These are phyloP conservation scores for Solanum hybrid DNA, from an alignment of 305 asterid genomes.

Conservation along the genomic window DNA sequence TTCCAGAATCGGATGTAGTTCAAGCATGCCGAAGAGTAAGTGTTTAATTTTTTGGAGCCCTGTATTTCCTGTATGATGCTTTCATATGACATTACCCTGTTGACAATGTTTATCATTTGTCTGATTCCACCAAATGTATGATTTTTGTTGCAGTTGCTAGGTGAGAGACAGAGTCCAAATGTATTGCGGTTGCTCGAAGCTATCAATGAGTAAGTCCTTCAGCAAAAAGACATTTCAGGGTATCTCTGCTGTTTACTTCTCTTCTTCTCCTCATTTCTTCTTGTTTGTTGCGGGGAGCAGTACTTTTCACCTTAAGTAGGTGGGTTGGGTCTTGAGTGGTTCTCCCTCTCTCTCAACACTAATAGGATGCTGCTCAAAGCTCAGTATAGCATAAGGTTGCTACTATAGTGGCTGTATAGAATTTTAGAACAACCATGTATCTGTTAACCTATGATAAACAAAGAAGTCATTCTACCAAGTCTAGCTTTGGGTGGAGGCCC, in stretches of 20 bases:
- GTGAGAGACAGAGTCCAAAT: conserved; percentile 88
- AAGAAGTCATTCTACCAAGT: background rate
- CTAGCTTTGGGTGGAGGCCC: background rate
- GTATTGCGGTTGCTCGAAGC: conserved; percentile 86
- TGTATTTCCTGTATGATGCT: conserved; percentile 2
- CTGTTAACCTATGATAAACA: background rate
- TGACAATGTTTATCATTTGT: conserved; percentile 1
- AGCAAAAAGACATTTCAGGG: conserved; percentile 2
- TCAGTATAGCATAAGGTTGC: background rate
- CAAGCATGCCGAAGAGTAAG: conserved; percentile 88
- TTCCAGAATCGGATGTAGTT: conserved; percentile 78
- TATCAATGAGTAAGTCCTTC: conserved; percentile 53
- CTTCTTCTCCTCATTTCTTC: background rate
- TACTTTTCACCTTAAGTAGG: background rate
- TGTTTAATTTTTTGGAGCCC: conserved; percentile 10
- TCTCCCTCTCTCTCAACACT: background rate
- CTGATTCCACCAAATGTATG: conserved; percentile 11
- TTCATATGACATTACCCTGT: background rate
- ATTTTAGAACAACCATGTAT: background rate
- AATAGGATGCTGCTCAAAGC: background rate
- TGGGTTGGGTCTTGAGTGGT: background rate
- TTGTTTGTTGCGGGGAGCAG: background rate
- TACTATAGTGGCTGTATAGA: background rate
- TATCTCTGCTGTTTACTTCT: background rate
- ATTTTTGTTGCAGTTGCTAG: conserved; percentile 62